phyloP scores from a whole-genome alignment of 1,284 basidiomycete species.

The Exobasidium rhododendri region DNA sequence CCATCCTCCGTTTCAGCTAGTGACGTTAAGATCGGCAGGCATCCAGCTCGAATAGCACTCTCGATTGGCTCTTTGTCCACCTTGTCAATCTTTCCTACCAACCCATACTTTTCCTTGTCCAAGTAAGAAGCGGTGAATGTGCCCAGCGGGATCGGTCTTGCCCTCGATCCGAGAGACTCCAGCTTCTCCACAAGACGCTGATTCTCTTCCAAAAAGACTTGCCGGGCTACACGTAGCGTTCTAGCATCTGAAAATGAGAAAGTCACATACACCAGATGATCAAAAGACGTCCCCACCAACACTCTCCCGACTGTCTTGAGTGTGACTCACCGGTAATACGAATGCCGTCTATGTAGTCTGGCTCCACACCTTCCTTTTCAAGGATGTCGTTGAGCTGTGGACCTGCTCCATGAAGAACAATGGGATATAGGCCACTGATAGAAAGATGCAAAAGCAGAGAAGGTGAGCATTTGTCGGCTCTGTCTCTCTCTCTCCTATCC shows the following conservation, averaged over 20 bases:
- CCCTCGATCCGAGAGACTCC: conserved; percentile 52
- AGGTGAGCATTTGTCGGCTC: conserved; percentile 7
- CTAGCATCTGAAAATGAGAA: conserved; percentile 42
- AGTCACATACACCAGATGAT: conserved; percentile 18
- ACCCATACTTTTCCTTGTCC: conserved; percentile 55
- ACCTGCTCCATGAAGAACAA: conserved; percentile 54
- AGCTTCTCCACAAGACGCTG: conserved; percentile 53
- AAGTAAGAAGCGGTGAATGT: conserved; percentile 52
- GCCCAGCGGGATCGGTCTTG: conserved; percentile 52
- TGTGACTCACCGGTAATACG: conserved; percentile 48
- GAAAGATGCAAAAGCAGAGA: conserved; percentile 9
- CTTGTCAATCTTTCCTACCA: conserved; percentile 53
- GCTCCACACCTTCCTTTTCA: conserved; percentile 52
- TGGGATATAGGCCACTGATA: conserved; percentile 53
- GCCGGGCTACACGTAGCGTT: conserved; percentile 52
- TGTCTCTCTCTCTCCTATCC: too few relatives aligned
- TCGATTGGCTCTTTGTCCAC: conserved; percentile 56
- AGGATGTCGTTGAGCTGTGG: conserved; percentile 55
- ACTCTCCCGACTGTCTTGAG: neutral
- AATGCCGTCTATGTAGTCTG: conserved; percentile 54
- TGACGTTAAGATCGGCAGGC: conserved; percentile 53
- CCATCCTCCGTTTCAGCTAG: conserved; percentile 52
- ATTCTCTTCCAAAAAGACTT: conserved; percentile 55
- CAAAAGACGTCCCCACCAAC: neutral
- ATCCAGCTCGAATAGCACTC: conserved; percentile 53